Base-by-base conservation (phyloP, 1,139 yeast species). In the Pichia terricola region DNA sequence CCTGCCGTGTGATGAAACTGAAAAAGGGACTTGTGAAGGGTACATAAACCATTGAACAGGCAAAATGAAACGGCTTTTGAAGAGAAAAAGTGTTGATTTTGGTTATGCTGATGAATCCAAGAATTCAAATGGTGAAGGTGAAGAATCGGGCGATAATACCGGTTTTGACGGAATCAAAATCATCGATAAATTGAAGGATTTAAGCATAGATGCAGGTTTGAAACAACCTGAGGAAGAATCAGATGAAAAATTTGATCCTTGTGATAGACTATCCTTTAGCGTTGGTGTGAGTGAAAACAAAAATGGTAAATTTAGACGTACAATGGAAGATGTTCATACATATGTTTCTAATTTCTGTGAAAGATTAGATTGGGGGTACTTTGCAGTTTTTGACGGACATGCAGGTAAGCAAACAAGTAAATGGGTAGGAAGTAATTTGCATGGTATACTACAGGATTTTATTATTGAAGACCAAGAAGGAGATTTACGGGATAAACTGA, bases 291-390 rank as follows among this genome's bases (percentile, higher is more conserved):
- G 95, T 10, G 96, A 88, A 56, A 91, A 87, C 62, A 80, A 81
- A 53, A 91, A 91, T 63, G 65, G 77, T 28, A 77, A 84, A 50
- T 89, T 81, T 60, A 72, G 98, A 48, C 76, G 84, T 47, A 79
- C 88, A 39, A 91, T 91, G 99, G 99, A 91, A 61, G 99, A 91
- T 62, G 94, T 94, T 9, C 97, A 91, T 61, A 85, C 95, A 0
- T 87, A 84, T 58, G 88, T 88, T 38, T 91, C 94, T 55, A 88
- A 91, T 65, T 91, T 84, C 67, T 94, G 91, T 30, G 94, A 87
- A 54, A 65, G 84, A 44, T 72, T 81, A 26, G 97, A 89, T 61
- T 85, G 95, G 82, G 98, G 96, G 3, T 91, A 86, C 61, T 89
- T 91, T 72, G 98, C 94, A 16, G 75, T 91, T 4, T 91, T 88